phyloP scores from a whole-genome alignment of 1,284 basidiomycete species.

The Trametes pubescens region DNA sequence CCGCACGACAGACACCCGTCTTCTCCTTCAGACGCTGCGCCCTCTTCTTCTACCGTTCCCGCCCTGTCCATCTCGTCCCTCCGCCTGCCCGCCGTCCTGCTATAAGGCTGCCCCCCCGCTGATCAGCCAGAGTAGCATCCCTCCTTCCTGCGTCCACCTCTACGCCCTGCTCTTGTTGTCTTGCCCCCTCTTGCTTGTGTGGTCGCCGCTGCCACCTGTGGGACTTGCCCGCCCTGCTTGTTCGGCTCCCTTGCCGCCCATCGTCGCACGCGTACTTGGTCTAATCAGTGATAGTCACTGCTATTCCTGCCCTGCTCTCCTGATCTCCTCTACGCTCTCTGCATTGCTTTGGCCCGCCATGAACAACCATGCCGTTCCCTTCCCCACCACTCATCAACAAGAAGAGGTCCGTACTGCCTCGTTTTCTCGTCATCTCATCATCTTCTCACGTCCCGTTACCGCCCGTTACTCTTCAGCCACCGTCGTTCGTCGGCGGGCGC shows the following conservation, averaged over 20 bases:
- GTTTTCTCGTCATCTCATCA: conserved; percentile 20
- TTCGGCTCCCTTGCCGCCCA: conserved; percentile 22
- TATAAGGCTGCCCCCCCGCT: conserved; percentile 15
- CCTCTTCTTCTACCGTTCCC: conserved; percentile 25
- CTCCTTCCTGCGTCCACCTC: background rate
- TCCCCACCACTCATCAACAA: conserved; percentile 38
- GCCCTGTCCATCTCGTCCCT: conserved; percentile 18
- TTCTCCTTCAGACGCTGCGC: conserved; percentile 4
- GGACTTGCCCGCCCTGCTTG: conserved; percentile 20
- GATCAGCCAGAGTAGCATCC: background rate
- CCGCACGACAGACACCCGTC: conserved; percentile 1
- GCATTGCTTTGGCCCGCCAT: conserved; percentile 18
- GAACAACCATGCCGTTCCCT: conserved; percentile 37
- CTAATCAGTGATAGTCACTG: conserved; percentile 15
- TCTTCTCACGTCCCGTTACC: conserved; percentile 27
- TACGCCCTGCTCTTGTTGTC: conserved; percentile 5
- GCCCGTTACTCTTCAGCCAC: conserved; percentile 14
- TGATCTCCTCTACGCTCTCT: background rate
- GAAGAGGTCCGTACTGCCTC: conserved; percentile 38
- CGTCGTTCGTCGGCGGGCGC: conserved; percentile 24
- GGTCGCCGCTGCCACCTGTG: conserved; percentile 1
- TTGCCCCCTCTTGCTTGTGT: conserved; percentile 22
- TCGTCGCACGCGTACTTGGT: conserved; percentile 27
- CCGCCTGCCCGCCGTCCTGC: conserved; percentile 7
- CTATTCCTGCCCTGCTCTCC: background rate